phyloP scores from a whole-genome alignment of 2,329 filamentous ascomycete species.

The Clarireedia monteithiana region DNA sequence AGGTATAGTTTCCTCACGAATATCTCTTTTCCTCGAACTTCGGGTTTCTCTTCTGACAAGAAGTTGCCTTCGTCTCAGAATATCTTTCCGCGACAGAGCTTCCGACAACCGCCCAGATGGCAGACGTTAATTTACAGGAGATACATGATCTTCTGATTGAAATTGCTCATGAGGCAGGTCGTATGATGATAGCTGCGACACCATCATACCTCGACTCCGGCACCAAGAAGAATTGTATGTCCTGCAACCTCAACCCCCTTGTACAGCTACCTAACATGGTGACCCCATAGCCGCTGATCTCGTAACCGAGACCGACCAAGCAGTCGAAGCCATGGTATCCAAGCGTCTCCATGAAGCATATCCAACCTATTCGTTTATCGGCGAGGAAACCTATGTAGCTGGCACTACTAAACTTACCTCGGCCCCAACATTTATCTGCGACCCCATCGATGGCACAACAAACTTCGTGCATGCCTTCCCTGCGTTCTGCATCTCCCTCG shows the following conservation, averaged over 20 bases:
- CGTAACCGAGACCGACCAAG: conserved; percentile 60
- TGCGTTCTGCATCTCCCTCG: conserved; percentile 68
- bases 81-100: not conserved
- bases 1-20: too few relatives aligned
- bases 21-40: not conserved
- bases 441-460: conserved; percentile 76
- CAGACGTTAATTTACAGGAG: conserved; percentile 49
- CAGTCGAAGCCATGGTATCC: conserved; percentile 55
- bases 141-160: conserved; percentile 53
- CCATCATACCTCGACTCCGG: conserved; percentile 48
- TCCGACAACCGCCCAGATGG: conserved; percentile 33
- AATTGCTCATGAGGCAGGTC: conserved; percentile 55
- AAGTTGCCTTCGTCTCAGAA: not conserved
- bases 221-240: conserved; percentile 55
- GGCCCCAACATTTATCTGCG: conserved; percentile 70
- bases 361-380: conserved; percentile 57
- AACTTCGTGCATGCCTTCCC: conserved; percentile 76
- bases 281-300: conserved; percentile 51
- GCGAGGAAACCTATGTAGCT: conserved; percentile 69
- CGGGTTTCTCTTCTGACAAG: not conserved
- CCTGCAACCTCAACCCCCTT: conserved; percentile 6
- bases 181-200: conserved; percentile 55
- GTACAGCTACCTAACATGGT: not conserved
- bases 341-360: conserved; percentile 43
- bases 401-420: conserved; percentile 52